Conservation (phyloP, 257 asterid genomes). For the Agastache rugosa region DNA sequence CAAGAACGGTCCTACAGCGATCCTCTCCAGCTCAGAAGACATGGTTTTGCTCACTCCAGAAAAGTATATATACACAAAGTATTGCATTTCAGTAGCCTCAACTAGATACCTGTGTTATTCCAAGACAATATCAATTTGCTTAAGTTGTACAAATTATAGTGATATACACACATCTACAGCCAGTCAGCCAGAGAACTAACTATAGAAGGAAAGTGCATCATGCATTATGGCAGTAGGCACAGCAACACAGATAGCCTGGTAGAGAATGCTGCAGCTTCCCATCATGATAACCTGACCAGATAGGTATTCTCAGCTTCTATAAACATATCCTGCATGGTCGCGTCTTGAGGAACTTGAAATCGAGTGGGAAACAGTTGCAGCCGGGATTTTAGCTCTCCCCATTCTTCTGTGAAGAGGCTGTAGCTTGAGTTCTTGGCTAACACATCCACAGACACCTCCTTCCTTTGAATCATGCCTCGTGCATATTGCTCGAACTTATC, state of each 20-base stretch:
- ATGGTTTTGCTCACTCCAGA: neutral
- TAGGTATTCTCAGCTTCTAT: constrained; percentile 26
- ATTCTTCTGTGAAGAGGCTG: constrained; percentile 64
- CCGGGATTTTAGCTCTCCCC: constrained; percentile 59
- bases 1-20: too few species aligned
- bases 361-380: constrained; percentile 50
- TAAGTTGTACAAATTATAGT: constrained; percentile 9
- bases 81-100: constrained; percentile 10
- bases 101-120: constrained; percentile 7
- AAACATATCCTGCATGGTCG: constrained; percentile 30
- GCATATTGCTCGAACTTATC: constrained; percentile 71
- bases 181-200: neutral
- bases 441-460: constrained; percentile 82
- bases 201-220: neutral
- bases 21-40: too few species aligned
- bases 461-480: constrained; percentile 57
- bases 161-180: constrained; percentile 1
- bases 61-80: constrained; percentile 1
- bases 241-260: neutral
- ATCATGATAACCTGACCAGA: constrained; percentile 30
- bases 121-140: constrained; percentile 16
- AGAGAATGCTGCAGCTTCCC: constrained; percentile 11
- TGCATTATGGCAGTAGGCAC: neutral
- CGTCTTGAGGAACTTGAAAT: constrained; percentile 47
- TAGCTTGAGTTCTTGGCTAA: constrained; percentile 79